Evolutionary conservation across 306 rosid species (phyloP).

Genomic region (Citrullus amarus): DNA sequence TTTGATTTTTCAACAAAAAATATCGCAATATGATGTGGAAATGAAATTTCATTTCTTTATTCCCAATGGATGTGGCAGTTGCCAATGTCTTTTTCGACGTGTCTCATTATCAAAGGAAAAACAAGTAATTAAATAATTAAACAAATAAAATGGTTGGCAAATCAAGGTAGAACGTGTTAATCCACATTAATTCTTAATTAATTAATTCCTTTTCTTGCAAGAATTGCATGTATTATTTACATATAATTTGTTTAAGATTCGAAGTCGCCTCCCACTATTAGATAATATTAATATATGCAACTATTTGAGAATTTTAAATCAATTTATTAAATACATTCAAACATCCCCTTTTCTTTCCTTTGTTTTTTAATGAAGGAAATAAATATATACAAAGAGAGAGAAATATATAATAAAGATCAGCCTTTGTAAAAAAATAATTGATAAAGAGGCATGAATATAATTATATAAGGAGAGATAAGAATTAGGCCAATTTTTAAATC

Average conservation of each 20-base stretch:
- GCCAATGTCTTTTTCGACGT: background rate
- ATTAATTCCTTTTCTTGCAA: conserved; percentile 31
- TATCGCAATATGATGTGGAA: background rate
- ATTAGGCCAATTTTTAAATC: background rate
- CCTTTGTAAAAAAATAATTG: no score
- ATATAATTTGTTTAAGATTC: background rate
- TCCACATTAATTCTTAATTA: background rate
- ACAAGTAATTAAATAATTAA: background rate
- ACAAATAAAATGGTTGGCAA: background rate
- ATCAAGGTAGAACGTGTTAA: conserved; percentile 23
- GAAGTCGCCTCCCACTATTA: conserved; percentile 9
- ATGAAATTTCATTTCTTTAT: background rate
- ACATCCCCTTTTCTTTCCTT: background rate
- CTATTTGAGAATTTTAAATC: background rate
- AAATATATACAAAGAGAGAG: background rate
- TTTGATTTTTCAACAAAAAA: no score
- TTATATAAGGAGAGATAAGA: background rate
- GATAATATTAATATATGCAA: background rate
- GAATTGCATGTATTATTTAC: conserved; percentile 8
- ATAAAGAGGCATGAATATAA: background rate
- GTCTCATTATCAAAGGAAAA: background rate
- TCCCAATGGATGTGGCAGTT: conserved; percentile 1
- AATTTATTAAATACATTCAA: background rate
- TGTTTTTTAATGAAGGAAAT: background rate
- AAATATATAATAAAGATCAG: no score